Evolutionary conservation across 495 filamentous ascomycete genomes (phyloP).

Genomic region (Chaetomium tenue): DNA sequence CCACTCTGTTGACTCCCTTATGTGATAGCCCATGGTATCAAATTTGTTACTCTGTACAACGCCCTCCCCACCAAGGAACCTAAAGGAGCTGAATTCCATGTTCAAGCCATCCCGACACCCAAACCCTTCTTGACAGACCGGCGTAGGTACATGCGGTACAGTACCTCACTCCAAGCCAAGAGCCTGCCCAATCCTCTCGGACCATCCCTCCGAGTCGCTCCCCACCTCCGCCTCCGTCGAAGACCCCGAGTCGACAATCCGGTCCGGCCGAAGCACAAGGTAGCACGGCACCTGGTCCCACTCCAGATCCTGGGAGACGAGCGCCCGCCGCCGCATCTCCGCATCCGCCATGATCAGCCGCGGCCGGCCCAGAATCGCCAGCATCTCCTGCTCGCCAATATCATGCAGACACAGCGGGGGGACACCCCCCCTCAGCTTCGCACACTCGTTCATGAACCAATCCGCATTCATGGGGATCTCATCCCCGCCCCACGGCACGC

Average conservation of each 20-base stretch:
- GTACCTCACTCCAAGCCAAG: too few relatives aligned
- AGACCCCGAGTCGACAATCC: neutral
- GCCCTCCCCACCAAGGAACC: too few relatives aligned
- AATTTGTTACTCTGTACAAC: too few relatives aligned
- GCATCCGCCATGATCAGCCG: neutral
- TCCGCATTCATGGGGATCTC: neutral
- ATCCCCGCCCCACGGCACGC: neutral
- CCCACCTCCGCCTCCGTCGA: too few relatives aligned
- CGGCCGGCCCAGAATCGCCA: slow-evolving; percentile 3
- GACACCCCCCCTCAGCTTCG: neutral
- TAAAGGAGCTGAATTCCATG: too few relatives aligned
- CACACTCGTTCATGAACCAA: slow-evolving; percentile 11
- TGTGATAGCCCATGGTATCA: too few relatives aligned
- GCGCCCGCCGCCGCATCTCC: neutral
- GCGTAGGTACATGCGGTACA: too few relatives aligned
- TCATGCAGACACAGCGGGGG: neutral
- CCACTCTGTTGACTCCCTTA: too few relatives aligned
- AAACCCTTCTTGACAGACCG: too few relatives aligned
- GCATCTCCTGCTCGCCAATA: slow-evolving; percentile 13
- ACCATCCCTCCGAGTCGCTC: too few relatives aligned
- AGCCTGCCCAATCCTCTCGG: too few relatives aligned
- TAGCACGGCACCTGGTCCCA: slow-evolving; percentile 12
- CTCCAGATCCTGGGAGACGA: neutral
- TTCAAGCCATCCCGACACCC: too few relatives aligned
- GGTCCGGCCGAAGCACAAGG: slow-evolving; percentile 4